These are phyloP conservation scores for Kingdonia uniflora DNA, from an alignment of 164 flowering plant species.

Conservation along the genomic window DNA sequence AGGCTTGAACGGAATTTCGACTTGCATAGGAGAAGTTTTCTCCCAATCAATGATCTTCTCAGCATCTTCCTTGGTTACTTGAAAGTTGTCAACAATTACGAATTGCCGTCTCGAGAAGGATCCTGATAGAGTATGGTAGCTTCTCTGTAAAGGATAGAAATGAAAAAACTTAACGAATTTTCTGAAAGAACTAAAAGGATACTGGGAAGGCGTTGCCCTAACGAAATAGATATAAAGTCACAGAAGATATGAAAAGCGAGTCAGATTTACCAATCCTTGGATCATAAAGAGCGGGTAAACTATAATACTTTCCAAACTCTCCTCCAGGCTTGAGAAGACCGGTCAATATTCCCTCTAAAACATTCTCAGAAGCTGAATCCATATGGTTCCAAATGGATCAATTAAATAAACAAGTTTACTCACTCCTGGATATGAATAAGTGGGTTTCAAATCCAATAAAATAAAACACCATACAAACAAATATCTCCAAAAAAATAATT, in stretches of 20 bases:
- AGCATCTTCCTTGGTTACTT: slow-evolving; percentile 76
- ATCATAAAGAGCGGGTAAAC: slow-evolving; percentile 76
- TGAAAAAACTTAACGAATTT: no score
- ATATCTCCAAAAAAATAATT: no score
- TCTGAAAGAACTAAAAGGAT: no score
- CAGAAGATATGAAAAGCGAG: no score
- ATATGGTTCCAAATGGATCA: no score
- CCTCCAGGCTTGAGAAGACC: slow-evolving; percentile 84
- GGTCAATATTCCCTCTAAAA: slow-evolving; percentile 62
- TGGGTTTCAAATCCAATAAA: no score
- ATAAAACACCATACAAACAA: no score
- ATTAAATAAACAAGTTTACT: no score
- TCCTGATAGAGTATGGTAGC: slow-evolving; percentile 76
- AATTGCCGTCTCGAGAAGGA: slow-evolving; percentile 88
- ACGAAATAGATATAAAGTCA: no score
- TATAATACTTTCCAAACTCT: slow-evolving; percentile 82
- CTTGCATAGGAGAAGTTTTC: slow-evolving; percentile 76
- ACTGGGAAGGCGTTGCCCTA: no score
- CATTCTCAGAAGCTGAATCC: slow-evolving; percentile 67
- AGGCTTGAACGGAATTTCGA: slow-evolving; percentile 97
- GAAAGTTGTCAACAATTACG: slow-evolving; percentile 91
- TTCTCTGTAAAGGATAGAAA: slow-evolving; percentile 34
- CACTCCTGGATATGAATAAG: no score
- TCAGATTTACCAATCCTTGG: slow-evolving; percentile 63
- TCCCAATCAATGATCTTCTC: slow-evolving; percentile 99